These are phyloP conservation scores for Dictyostelium intermedium DNA, from an alignment of 78 protist species.

Conservation along the genomic window DNA sequence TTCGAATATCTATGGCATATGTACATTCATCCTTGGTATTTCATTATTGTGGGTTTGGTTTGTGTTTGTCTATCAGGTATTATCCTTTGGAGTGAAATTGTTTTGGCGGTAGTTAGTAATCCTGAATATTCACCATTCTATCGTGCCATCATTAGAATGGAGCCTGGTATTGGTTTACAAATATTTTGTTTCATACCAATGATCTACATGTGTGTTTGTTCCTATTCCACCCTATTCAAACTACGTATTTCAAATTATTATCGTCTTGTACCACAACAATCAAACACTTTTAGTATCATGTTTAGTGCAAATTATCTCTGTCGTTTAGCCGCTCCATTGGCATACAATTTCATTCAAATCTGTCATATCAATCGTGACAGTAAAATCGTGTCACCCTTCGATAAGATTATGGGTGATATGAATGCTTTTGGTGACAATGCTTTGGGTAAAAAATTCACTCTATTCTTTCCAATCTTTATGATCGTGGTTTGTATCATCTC, in stretches of 20 bases:
- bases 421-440: constrained; percentile 30
- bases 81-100: constrained; percentile 54
- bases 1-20: constrained; percentile 61
- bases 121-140: constrained; percentile 23
- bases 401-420: constrained; percentile 54
- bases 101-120: background rate
- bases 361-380: background rate
- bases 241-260: constrained; percentile 70
- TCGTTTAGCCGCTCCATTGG: constrained; percentile 61
- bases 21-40: constrained; percentile 32
- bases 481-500: constrained; percentile 23
- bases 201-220: constrained; percentile 68
- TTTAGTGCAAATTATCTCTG: constrained; percentile 61
- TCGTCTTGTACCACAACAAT: constrained; percentile 72
- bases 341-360: constrained; percentile 59
- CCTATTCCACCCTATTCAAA: constrained; percentile 64
- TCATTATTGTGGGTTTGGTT: constrained; percentile 1
- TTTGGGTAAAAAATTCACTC: constrained; percentile 4
- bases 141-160: background rate
- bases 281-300: constrained; percentile 57
- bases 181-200: constrained; percentile 73
- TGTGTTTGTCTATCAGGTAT: constrained; percentile 26
- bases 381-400: background rate
- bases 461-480: constrained; percentile 59
- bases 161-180: constrained; percentile 40